Conservation (phyloP, 2,329 filamentous ascomycete genomes). For the Corynespora cassiicola region DNA sequence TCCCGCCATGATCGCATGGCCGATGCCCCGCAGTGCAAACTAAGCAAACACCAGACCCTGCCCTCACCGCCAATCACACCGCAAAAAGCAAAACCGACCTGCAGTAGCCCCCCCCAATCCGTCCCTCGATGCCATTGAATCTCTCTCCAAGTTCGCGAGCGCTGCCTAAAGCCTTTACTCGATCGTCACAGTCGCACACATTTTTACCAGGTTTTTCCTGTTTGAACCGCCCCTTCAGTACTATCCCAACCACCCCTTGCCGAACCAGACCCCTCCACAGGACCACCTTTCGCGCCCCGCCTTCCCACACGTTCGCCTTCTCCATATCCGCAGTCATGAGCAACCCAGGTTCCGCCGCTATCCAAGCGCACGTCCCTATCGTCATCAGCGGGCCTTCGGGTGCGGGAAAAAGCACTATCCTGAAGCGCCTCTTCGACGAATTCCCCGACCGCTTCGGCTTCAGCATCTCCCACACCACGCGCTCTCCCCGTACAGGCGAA, state of each 20-base stretch:
- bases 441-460: conserved; percentile 72
- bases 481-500: conserved; percentile 77
- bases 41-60: conserved; percentile 22
- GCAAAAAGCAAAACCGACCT: conserved; percentile 14
- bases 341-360: no score
- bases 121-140: conserved; percentile 34
- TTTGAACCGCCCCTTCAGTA: conserved; percentile 4
- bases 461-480: conserved; percentile 75
- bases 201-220: no score
- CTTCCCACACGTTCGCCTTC: conserved; percentile 31
- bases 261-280: conserved; percentile 4
- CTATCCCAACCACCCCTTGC: background rate
- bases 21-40: conserved; percentile 36
- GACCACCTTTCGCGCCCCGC: conserved; percentile 12
- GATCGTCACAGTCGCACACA: background rate
- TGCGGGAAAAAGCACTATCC: conserved; percentile 82
- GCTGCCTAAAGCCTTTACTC: background rate
- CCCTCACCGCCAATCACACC: conserved; percentile 41
- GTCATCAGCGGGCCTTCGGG: conserved; percentile 83
- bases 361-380: conserved; percentile 57
- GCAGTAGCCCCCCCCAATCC: conserved; percentile 14
- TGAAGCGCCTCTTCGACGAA: conserved; percentile 72
- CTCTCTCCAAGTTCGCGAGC: conserved; percentile 14
- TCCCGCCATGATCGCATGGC: no score
- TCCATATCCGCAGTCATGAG: conserved; percentile 22